A percentile compares a stretch with the other conserved stretches of the same genome.
These are phyloP conservation scores for Sutorius eximius DNA, from an alignment of 1,284 basidiomycete genomes.

Conservation along the genomic window DNA sequence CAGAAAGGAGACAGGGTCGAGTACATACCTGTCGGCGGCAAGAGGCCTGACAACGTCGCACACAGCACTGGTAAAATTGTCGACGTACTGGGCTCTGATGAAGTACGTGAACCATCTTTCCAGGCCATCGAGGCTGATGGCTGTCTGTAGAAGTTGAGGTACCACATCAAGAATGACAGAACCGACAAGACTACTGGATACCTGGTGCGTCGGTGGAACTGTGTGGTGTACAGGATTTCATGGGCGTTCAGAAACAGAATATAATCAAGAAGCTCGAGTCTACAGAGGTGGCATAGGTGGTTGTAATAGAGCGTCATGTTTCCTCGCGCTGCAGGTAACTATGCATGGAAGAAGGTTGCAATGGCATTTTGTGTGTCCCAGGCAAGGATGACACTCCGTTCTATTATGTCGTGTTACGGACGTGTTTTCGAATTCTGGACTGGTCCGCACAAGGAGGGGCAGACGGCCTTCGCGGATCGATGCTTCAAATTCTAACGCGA, in stretches of 20 bases:
- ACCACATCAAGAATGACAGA: conserved; percentile 45
- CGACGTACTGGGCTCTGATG: conserved; percentile 32
- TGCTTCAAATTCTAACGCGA: too few species aligned
- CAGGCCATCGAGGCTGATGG: not conserved
- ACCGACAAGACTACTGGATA: conserved; percentile 44
- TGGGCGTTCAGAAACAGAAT: conserved; percentile 38
- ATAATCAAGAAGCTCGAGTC: conserved; percentile 35
- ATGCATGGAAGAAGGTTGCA: too few species aligned
- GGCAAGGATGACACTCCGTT: too few species aligned
- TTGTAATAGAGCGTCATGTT: conserved; percentile 6
- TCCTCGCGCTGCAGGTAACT: not conserved
- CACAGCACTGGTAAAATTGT: conserved; percentile 41
- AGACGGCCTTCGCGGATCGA: too few species aligned
- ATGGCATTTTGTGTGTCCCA: too few species aligned
- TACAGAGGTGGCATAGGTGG: not conserved
- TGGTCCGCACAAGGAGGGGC: too few species aligned
- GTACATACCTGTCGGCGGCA: conserved; percentile 45
- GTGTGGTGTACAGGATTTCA: not conserved
- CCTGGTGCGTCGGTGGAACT: conserved; percentile 26
- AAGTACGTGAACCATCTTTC: conserved; percentile 18
- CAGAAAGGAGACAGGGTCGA: conserved; percentile 45
- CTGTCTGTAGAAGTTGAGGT: conserved; percentile 31
- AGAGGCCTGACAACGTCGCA: conserved; percentile 37
- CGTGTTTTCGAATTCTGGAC: too few species aligned
- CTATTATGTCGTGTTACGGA: too few species aligned